Evolutionary conservation across 305 asterid species (phyloP), one percentile per base, ranked within the genome.

Genomic region (Petunia hybrid): DNA sequence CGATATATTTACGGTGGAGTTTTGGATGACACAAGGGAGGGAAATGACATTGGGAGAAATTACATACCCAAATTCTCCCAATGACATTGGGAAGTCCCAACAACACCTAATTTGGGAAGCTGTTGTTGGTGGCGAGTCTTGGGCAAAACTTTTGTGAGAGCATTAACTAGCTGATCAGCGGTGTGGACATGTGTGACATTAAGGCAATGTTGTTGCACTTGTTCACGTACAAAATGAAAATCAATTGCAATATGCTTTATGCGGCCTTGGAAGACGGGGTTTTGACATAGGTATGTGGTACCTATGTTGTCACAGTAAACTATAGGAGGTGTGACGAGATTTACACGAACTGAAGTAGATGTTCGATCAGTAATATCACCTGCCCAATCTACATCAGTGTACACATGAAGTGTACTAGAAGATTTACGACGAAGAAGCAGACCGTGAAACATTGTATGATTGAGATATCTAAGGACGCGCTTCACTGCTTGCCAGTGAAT

Each of bases 351-450:
- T n/a, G n/a, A n/a, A n/a, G n/a, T n/a, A n/a, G n/a, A n/a, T n/a
- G n/a, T n/a, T n/a, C 61, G 4, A 16, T 71, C 78, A 46, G 42
- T 59, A 16, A 2, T 55, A 38, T 71, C 31, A 6, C 57, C 56
- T n/a, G 39, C 77, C 59, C 77, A 71, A 2, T 71, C 77, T 1
- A n/a, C 62, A 43, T 71, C 78, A 0, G n/a, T 14, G n/a, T n/a
- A 71, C 59, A 40, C 78, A n/a, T 13, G 36, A 71, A 71, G 53
- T 42, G 57, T 13, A 31, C 43, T 5, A 1, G 53, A n/a, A 12
- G 3, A 43, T 13, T 13, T 3, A 8, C 13, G 12, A 45, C n/a
- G n/a, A n/a, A n/a, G 6, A 14, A 6, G 5, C n/a, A 71, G 61
- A 45, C 78, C 78, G 31, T 14, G 4, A 8, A 13, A 2, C 1